Percentiles rank a stretch among this genome's conserved stretches.
Evolutionary conservation across 2,329 filamentous ascomycete species (phyloP).

Genomic region (Thielaviopsis punctulata): DNA sequence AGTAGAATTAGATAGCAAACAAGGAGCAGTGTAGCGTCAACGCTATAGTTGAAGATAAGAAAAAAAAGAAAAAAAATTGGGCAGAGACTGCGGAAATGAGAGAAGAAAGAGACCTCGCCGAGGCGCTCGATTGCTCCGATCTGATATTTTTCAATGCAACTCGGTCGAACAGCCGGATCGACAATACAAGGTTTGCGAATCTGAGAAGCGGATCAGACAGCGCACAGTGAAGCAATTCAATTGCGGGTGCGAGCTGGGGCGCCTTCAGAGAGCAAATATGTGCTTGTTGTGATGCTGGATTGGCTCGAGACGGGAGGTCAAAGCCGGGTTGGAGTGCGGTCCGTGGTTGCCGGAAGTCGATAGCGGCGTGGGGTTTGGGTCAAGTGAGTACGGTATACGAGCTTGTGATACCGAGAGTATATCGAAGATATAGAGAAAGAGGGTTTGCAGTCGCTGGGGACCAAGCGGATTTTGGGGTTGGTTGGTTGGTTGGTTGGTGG

Average conservation of each 20-base stretch:
- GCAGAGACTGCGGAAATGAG: constrained; percentile 1
- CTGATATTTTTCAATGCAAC: constrained; percentile 12
- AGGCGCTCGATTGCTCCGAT: constrained; percentile 7
- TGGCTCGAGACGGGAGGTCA: neutral
- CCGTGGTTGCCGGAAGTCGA: neutral
- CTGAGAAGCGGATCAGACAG: constrained; percentile 1
- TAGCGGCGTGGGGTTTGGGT: neutral
- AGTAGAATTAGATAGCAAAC: constrained; percentile 1
- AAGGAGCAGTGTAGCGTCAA: constrained; percentile 3
- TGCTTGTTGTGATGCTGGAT: neutral
- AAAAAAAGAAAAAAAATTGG: neutral
- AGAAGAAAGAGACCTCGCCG: constrained; percentile 1
- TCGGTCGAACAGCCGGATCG: constrained; percentile 7
- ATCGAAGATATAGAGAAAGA: neutral
- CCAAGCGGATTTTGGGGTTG: neutral
- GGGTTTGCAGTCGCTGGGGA: neutral
- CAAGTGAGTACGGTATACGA: neutral
- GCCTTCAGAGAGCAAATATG: neutral
- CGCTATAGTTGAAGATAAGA: neutral
- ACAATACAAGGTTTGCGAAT: neutral
- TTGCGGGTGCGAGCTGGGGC: neutral
- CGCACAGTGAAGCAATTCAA: constrained; percentile 6
- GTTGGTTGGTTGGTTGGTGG: neutral
- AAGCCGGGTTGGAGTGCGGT: neutral
- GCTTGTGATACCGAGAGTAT: neutral